Conservation (phyloP, 148 eudicot species). For the Beta vulgaris region DNA sequence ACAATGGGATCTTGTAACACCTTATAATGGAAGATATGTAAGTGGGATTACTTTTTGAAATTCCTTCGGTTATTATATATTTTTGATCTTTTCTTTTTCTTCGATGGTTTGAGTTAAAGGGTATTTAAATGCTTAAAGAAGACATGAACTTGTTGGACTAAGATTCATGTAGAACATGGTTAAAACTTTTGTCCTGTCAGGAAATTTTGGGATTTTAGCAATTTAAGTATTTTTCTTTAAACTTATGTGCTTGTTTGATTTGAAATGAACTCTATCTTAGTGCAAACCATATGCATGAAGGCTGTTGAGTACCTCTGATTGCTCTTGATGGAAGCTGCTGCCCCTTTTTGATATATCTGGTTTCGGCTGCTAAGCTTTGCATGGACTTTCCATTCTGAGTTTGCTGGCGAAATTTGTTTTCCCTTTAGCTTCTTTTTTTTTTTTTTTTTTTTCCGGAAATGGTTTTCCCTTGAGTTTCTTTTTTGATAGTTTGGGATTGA, state of each 20-base stretch:
- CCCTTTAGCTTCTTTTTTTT: not conserved
- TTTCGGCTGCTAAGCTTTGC: not conserved
- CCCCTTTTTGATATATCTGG: not conserved
- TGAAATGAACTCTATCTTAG: not conserved
- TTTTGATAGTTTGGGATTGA: too few species aligned
- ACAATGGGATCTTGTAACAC: conserved; percentile 42
- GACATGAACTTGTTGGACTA: not conserved
- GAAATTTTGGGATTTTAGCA: not conserved
- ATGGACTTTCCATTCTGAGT: not conserved
- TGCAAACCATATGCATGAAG: not conserved
- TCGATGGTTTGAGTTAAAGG: not conserved
- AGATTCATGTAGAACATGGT: not conserved
- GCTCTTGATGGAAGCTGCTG: not conserved
- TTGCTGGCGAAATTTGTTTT: not conserved
- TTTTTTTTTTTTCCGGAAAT: too few species aligned
- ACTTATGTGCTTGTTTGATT: conserved; percentile 1
- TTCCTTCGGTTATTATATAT: not conserved
- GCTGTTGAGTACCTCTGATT: not conserved
- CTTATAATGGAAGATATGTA: conserved; percentile 63
- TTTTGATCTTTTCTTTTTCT: not conserved
- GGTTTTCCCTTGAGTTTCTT: too few species aligned
- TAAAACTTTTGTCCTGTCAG: not conserved
- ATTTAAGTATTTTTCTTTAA: not conserved
- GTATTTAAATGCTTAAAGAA: not conserved
- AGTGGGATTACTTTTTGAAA: conserved; percentile 28